These are phyloP conservation scores for Sabuloglossum arenarium DNA, from an alignment of 495 filamentous ascomycete species.

Conservation along the genomic window DNA sequence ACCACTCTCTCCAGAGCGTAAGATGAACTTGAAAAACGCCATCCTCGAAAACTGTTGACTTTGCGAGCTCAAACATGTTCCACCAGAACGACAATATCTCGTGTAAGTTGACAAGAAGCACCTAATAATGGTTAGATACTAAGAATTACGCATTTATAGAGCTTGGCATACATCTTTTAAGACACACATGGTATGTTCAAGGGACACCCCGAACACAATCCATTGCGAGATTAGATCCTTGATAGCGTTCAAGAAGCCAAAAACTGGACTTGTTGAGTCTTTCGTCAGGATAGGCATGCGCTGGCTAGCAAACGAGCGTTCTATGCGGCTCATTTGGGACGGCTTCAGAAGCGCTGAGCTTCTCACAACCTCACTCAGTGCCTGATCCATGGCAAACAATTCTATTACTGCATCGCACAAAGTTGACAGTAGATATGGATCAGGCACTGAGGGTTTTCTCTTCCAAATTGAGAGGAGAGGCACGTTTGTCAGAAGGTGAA, in stretches of 20 bases:
- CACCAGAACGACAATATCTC: background rate
- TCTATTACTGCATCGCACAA: slow-evolving; percentile 31
- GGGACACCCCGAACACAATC: background rate
- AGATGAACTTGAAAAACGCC: slow-evolving; percentile 34
- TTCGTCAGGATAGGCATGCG: slow-evolving; percentile 37
- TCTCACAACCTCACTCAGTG: slow-evolving; percentile 13
- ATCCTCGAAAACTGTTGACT: slow-evolving; percentile 23
- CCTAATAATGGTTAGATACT: background rate
- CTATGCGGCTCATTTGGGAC: slow-evolving; percentile 43
- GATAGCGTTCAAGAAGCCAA: background rate
- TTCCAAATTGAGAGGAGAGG: slow-evolving; percentile 18
- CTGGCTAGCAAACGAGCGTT: slow-evolving; percentile 39
- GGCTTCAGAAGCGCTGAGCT: slow-evolving; percentile 28
- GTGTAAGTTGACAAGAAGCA: background rate
- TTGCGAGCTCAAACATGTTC: background rate
- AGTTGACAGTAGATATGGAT: slow-evolving; percentile 22
- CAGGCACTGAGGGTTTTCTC: slow-evolving; percentile 11
- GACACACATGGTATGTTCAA: background rate
- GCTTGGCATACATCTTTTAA: background rate
- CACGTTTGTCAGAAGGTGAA: slow-evolving; percentile 26
- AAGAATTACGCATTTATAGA: background rate
- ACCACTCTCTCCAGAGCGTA: slow-evolving; percentile 20
- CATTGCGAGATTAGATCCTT: background rate
- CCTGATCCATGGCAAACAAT: slow-evolving; percentile 14
- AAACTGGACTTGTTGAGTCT: slow-evolving; percentile 30